A percentile compares a stretch with the other conserved stretches of the same genome.
Conservation (phyloP, 2,329 filamentous ascomycete genomes). For the Rhynchosporium secalis region DNA sequence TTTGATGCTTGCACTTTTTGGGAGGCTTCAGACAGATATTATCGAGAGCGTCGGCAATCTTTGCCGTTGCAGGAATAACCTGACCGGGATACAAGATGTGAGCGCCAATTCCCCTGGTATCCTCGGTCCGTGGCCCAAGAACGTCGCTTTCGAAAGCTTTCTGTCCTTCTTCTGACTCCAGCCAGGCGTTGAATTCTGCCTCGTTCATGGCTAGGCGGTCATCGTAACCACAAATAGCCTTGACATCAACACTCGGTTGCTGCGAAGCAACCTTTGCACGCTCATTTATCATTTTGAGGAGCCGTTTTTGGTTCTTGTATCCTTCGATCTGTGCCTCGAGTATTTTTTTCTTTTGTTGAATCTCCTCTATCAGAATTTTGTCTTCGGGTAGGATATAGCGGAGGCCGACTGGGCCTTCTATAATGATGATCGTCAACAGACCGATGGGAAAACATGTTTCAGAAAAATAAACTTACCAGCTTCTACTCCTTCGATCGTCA, state of each 20-base stretch:
- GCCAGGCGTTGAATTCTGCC: constrained; percentile 34
- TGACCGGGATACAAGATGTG: constrained; percentile 29
- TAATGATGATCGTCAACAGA: constrained; percentile 1
- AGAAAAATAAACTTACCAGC: constrained; percentile 28
- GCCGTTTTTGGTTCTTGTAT: constrained; percentile 28
- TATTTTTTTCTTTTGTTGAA: constrained; percentile 25
- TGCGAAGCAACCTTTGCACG: constrained; percentile 30
- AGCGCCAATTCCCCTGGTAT: constrained; percentile 28
- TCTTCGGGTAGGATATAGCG: constrained; percentile 36
- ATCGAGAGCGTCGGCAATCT: constrained; percentile 28
- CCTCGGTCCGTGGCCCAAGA: constrained; percentile 36
- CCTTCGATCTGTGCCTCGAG: constrained; percentile 28
- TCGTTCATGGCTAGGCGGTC: constrained; percentile 38
- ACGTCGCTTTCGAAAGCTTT: constrained; percentile 29
- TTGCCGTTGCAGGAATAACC: constrained; percentile 7
- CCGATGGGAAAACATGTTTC: background rate
- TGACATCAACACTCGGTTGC: constrained; percentile 29
- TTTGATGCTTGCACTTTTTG: constrained; percentile 34
- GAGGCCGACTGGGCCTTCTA: constrained; percentile 33
- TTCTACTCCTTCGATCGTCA: constrained; percentile 32
- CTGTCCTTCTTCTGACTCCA: constrained; percentile 32
- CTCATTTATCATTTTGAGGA: constrained; percentile 34
- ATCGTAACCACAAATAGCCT: constrained; percentile 38
- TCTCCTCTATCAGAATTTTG: constrained; percentile 26
- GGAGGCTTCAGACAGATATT: constrained; percentile 34